Percentiles rank a stretch among this genome's conserved stretches.
Evolutionary conservation across 257 asterid species (phyloP).

Genomic region (Nicotiana obtusifolia): DNA sequence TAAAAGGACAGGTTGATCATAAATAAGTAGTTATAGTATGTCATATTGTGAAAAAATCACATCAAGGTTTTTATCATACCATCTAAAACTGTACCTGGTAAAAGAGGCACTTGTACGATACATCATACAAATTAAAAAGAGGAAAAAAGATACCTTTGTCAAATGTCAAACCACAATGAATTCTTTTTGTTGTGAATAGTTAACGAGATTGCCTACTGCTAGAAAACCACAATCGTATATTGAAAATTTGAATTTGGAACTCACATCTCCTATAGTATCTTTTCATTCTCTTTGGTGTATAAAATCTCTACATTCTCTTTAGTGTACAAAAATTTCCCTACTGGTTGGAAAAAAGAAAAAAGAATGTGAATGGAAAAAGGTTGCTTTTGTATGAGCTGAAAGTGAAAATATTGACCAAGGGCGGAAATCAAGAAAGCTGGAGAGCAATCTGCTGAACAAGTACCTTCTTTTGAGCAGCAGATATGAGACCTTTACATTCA

Average conservation of each 20-base stretch:
- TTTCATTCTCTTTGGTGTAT: not conserved
- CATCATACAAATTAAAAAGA: not conserved
- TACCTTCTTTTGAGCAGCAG: conserved; percentile 68
- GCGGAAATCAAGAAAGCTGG: conserved; percentile 52
- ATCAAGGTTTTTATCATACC: not conserved
- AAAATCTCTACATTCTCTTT: not conserved
- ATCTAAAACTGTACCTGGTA: not conserved
- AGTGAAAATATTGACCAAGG: not conserved
- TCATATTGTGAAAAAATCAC: not conserved
- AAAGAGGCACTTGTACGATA: not conserved
- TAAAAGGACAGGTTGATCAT: not conserved
- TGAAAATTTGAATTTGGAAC: not conserved
- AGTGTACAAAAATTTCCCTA: not conserved
- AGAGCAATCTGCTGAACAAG: conserved; percentile 76
- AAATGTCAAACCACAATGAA: not conserved
- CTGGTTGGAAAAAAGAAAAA: not conserved
- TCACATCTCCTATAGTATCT: not conserved
- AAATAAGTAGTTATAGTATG: not conserved
- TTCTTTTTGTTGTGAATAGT: not conserved
- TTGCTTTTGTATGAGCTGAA: not conserved
- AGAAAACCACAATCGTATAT: not conserved
- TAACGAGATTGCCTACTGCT: not conserved
- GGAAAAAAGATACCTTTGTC: not conserved
- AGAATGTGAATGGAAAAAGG: not conserved
- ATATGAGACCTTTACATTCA: conserved; percentile 60